A percentile compares a stretch with the other conserved stretches of the same genome.
Conservation (phyloP, 2,329 filamentous ascomycete species). For the Fusarium burgessii region DNA sequence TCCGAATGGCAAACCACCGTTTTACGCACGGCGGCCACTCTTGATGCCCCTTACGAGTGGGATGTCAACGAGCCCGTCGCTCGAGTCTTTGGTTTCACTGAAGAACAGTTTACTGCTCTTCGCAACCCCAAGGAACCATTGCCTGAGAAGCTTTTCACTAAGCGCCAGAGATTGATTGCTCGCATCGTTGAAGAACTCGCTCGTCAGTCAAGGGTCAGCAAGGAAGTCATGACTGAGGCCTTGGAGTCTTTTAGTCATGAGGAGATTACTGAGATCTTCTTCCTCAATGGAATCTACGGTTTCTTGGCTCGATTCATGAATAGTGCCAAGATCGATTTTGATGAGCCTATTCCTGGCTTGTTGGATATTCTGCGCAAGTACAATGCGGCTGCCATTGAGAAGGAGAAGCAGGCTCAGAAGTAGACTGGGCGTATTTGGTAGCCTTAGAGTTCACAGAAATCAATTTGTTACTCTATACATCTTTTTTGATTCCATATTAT, state of each 20-base stretch:
- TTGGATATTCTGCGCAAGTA: neutral
- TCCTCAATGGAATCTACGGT: conserved; percentile 2
- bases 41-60: conserved; percentile 20
- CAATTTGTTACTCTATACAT: rapidly evolving
- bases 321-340: conserved; percentile 16
- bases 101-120: conserved; percentile 8
- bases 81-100: conserved; percentile 2
- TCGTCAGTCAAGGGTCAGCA: neutral
- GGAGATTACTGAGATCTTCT: conserved; percentile 14
- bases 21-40: conserved; percentile 1
- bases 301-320: conserved; percentile 20
- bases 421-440: neutral
- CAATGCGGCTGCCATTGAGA: neutral
- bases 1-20: conserved; percentile 19
- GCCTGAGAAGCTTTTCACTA: conserved; percentile 2
- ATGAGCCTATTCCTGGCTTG: conserved; percentile 17
- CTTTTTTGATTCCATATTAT: rapidly evolving
- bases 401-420: conserved; percentile 1
- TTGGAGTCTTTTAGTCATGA: neutral
- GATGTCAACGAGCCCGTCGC: conserved; percentile 23
- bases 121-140: neutral
- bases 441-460: rapidly evolving
- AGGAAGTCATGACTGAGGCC: neutral
- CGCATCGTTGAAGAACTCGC: conserved; percentile 2
- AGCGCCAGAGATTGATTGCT: conserved; percentile 7